Percentiles rank a stretch among this genome's conserved stretches.
Conservation (phyloP, 2,329 filamentous ascomycete species). For the Talaromyces atroroseus region DNA sequence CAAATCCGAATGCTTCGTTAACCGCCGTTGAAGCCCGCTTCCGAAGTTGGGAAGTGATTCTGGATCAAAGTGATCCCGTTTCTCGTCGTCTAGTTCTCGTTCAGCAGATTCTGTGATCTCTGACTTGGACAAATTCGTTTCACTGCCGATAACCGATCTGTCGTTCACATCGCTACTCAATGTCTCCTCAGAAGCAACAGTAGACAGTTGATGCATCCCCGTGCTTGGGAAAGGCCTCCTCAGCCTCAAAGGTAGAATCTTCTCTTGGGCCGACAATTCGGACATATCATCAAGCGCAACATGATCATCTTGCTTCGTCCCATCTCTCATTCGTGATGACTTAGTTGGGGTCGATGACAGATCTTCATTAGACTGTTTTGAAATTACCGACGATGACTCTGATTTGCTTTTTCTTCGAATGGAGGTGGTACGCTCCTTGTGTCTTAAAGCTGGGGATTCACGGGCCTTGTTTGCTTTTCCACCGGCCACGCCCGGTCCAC, state of each 20-base stretch:
- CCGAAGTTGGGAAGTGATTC: slow-evolving; percentile 43
- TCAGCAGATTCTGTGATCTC: neutral
- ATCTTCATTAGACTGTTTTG: neutral
- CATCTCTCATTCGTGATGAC: neutral
- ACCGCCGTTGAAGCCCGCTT: slow-evolving; percentile 59
- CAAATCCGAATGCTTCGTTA: slow-evolving; percentile 89
- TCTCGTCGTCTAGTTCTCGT: slow-evolving; percentile 22
- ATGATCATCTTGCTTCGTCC: neutral
- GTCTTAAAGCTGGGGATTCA: neutral
- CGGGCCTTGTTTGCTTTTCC: neutral
- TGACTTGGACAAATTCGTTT: slow-evolving; percentile 24
- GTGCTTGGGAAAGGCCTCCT: slow-evolving; percentile 48
- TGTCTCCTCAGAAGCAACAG: slow-evolving; percentile 54
- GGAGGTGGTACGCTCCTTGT: slow-evolving; percentile 3
- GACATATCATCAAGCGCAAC: slow-evolving; percentile 31
- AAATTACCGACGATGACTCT: neutral
- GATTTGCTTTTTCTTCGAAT: slow-evolving; percentile 1
- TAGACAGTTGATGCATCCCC: slow-evolving; percentile 51
- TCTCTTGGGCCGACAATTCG: slow-evolving; percentile 33
- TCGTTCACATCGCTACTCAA: slow-evolving; percentile 35
- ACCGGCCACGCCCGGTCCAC: neutral
- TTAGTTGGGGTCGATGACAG: slow-evolving; percentile 1
- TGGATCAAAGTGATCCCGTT: slow-evolving; percentile 43
- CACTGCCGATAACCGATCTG: slow-evolving; percentile 14
- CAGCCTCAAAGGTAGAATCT: slow-evolving; percentile 36